These are phyloP conservation scores for Sechiopsis laciniata DNA, from an alignment of 306 rosid species.

Conservation along the genomic window DNA sequence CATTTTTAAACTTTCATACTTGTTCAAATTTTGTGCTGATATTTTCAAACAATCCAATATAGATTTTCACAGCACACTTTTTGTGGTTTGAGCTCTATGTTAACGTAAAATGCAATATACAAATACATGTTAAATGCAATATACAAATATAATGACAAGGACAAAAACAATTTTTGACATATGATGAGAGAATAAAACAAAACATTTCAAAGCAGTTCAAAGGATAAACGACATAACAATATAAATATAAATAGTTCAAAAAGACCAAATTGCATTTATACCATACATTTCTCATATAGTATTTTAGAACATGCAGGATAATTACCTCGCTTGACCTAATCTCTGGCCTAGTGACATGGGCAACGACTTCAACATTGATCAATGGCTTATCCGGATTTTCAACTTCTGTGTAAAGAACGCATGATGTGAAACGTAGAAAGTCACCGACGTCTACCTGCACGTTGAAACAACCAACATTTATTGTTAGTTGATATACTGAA, in stretches of 20 bases:
- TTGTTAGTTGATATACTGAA: too few relatives aligned
- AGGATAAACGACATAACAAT: background rate
- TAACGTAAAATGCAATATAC: too few relatives aligned
- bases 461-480: background rate
- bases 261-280: background rate
- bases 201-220: background rate
- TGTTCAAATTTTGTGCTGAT: background rate
- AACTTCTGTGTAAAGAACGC: conserved; percentile 68
- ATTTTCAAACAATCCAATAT: background rate
- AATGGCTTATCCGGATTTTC: conserved; percentile 76
- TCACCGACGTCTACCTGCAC: conserved; percentile 94
- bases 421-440: conserved; percentile 80
- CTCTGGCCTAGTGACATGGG: conserved; percentile 93
- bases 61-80: background rate
- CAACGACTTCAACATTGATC: conserved; percentile 88
- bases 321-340: conserved; percentile 78
- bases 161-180: background rate
- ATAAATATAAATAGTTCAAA: background rate
- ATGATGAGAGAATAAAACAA: background rate
- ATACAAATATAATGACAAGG: background rate
- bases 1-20: background rate
- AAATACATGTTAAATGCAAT: background rate
- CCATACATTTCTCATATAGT: background rate
- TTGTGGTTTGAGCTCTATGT: background rate
- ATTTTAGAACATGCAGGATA: background rate